Base-by-base conservation (phyloP, 148 eudicot genomes). In the Amaranthus palmeri region DNA sequence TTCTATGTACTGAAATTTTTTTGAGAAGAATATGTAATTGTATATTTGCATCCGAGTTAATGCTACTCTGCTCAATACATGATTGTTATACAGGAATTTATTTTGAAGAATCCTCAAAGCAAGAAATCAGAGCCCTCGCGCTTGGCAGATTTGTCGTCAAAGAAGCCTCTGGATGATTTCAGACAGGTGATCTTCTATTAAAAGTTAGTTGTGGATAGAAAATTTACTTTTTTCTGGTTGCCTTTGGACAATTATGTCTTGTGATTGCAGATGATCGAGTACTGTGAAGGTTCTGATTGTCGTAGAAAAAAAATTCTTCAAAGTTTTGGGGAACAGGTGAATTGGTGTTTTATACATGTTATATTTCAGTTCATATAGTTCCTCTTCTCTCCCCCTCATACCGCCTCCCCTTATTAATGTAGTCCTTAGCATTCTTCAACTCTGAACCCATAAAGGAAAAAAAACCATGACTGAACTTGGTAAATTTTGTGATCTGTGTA, bases 281-380 rank as follows among this genome's bases (percentile, higher is more conserved):
- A 88, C 70, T 93, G 98, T 79, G 92, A 93, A 83, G 85, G 79
- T 61, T 73, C 87, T 72, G 83, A 85, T 62, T 93, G 98, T 68
- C 95, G 96, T 53, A 85, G 98, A 85, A 87, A 81, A 82, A 88
- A 82, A 79, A 86, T 93, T 78, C 92, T 93, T 42, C 88, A 81
- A 81, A 78, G 86, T 81, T 93, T 93, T 83, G 98, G 95, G 65
- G 98, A 93, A 72, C 86, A 87, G 96, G 98, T 93, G 56, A 25
- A 41, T 55, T 10, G 8, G 51, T 45, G 54, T 40, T 44, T 40
- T 46, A 7, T 17, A 42, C 51, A 45, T 52, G 25, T 13, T 61
- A 8, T 58, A 25, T 44, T 44, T 52, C 18, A 43, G 10, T 55
- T 55, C 36, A 25, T 25, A 25, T 25, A 25, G 36, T 25, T 25